Evolutionary conservation across 1,139 yeast species (phyloP).

Genomic region (Geotrichum restrictum): DNA sequence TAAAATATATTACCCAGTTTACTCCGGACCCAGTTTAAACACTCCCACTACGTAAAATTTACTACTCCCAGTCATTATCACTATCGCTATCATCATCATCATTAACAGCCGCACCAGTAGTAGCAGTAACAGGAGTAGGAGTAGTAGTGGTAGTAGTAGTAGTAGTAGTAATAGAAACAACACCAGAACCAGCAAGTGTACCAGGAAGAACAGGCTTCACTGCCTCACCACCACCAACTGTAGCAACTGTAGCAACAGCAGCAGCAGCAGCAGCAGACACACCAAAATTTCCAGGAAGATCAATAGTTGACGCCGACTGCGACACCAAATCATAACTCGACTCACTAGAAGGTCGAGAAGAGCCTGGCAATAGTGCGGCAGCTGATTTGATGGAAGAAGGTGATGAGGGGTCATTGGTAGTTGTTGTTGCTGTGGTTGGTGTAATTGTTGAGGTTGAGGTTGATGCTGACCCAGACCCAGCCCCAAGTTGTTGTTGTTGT

Average conservation of each 20-base stretch:
- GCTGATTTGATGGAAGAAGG: neutral
- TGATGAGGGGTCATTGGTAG: too few species aligned
- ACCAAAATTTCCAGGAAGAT: conserved; percentile 25
- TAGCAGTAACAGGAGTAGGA: neutral
- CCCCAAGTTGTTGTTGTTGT: too few species aligned
- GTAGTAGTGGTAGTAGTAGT: neutral
- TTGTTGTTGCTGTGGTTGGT: too few species aligned
- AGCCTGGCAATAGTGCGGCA: neutral
- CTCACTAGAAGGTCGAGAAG: conserved; percentile 41
- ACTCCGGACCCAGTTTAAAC: too few species aligned
- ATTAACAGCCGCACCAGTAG: neutral
- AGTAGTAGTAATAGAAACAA: neutral
- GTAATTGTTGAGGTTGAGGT: too few species aligned
- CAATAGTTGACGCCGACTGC: conserved; percentile 38
- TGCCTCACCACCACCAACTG: too few species aligned
- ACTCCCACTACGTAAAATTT: too few species aligned
- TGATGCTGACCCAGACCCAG: too few species aligned
- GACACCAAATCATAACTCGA: conserved; percentile 43
- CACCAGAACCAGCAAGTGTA: neutral
- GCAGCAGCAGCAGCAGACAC: conserved; percentile 21
- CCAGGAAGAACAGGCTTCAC: too few species aligned
- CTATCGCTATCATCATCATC: conserved; percentile 10
- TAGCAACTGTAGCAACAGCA: conserved; percentile 5
- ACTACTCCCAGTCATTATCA: conserved; percentile 21
- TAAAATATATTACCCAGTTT: too few species aligned